Conservation (phyloP, 163 green algal genomes). For the Botryococcus braunii region DNA sequence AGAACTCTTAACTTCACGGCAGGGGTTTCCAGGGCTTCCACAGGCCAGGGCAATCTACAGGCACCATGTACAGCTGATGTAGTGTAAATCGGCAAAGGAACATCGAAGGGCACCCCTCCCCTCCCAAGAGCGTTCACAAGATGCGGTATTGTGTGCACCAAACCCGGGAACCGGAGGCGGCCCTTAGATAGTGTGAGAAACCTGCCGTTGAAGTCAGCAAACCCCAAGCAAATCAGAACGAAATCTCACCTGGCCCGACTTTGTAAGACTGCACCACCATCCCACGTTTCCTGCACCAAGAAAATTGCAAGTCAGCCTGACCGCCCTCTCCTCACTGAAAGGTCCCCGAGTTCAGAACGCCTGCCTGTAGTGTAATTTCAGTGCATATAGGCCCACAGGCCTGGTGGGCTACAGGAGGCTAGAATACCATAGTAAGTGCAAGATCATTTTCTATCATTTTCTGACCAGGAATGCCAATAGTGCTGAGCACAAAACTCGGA, state of each 20-base stretch:
- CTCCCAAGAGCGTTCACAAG: too few species aligned
- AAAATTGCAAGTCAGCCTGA: neutral
- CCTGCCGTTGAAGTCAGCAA: neutral
- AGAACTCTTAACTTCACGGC: too few species aligned
- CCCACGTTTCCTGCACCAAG: conserved; percentile 32
- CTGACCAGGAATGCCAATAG: too few species aligned
- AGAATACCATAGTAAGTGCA: neutral
- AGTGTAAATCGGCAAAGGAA: neutral
- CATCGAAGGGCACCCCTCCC: too few species aligned
- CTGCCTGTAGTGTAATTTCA: neutral
- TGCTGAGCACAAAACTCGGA: too few species aligned
- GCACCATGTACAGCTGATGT: neutral
- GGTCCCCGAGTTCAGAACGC: neutral
- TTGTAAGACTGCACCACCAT: conserved; percentile 74
- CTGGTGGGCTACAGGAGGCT: neutral
- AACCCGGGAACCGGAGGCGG: neutral
- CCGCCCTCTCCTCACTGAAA: neutral
- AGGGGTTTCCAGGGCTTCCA: too few species aligned
- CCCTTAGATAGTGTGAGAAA: neutral
- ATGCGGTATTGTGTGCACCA: neutral
- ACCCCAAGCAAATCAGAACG: neutral
- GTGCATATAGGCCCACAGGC: neutral
- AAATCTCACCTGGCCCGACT: conserved; percentile 45
- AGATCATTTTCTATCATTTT: too few species aligned
- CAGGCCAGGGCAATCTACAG: too few species aligned